Conservation (phyloP, 2,329 filamentous ascomycete genomes). For the Penicillium capsulatum region DNA sequence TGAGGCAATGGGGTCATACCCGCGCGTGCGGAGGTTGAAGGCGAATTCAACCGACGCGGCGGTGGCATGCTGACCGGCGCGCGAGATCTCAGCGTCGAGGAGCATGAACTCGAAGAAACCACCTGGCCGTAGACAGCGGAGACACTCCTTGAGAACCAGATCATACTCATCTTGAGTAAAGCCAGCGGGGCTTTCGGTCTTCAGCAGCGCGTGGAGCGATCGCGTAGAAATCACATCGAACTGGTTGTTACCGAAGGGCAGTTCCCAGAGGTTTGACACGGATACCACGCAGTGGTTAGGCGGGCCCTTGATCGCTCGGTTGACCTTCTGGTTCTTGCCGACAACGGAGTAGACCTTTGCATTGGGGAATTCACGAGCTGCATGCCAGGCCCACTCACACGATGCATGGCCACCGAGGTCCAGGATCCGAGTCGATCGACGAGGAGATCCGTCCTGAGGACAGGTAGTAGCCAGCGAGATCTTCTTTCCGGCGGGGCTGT, state of each 20-base stretch:
- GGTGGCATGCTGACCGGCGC: constrained; percentile 71
- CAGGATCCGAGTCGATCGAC: constrained; percentile 62
- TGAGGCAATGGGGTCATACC: constrained; percentile 82
- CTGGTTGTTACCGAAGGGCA: constrained; percentile 79
- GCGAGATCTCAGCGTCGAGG: constrained; percentile 85
- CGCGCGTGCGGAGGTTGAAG: constrained; percentile 80
- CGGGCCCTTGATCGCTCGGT: constrained; percentile 74
- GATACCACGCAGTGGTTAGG: constrained; percentile 80
- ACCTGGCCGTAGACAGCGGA: constrained; percentile 86
- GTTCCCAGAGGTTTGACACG: constrained; percentile 69
- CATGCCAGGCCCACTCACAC: constrained; percentile 95
- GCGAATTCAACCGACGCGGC: constrained; percentile 88
- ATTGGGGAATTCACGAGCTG: constrained; percentile 78
- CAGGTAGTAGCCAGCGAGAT: constrained; percentile 23
- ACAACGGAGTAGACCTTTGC: constrained; percentile 84
- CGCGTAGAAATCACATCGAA: constrained; percentile 92
- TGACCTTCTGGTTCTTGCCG: constrained; percentile 67
- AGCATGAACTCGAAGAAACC: constrained; percentile 89
- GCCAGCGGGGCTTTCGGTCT: constrained; percentile 59
- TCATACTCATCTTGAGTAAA: constrained; percentile 81
- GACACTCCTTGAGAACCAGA: constrained; percentile 75
- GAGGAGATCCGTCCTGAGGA: constrained; percentile 18
- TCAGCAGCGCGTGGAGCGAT: constrained; percentile 78
- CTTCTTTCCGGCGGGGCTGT: constrained; percentile 47
- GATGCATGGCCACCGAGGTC: constrained; percentile 81